phyloP scores from a whole-genome alignment of 768 basidiomycete species.

The Podaxis sp. region DNA sequence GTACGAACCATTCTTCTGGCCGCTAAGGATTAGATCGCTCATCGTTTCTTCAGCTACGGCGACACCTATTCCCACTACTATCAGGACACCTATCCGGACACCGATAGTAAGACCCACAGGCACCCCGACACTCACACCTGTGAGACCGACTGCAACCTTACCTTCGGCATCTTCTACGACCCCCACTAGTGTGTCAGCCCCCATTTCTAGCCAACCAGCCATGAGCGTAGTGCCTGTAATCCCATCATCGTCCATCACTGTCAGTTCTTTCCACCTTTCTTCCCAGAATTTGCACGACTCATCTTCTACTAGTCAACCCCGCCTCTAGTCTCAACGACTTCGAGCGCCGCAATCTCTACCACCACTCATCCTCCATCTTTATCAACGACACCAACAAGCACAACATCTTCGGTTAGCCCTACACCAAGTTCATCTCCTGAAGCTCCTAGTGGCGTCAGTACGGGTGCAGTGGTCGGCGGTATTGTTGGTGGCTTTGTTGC shows the following conservation, averaged over 20 bases:
- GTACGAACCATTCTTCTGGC: neutral
- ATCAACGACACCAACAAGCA: neutral
- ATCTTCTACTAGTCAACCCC: neutral
- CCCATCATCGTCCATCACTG: neutral
- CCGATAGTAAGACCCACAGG: neutral
- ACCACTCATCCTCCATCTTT: neutral
- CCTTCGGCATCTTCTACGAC: neutral
- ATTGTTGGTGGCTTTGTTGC: conserved; percentile 10
- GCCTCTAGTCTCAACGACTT: neutral
- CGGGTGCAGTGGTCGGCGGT: conserved; percentile 10
- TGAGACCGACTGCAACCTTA: neutral
- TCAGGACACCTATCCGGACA: neutral
- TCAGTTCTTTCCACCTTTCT: neutral
- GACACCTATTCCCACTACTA: neutral
- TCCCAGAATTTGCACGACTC: neutral
- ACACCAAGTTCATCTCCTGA: neutral
- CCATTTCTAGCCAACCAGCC: neutral
- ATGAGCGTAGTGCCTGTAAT: neutral
- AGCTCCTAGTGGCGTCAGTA: conserved; percentile 1
- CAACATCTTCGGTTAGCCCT: neutral
- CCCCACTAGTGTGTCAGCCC: neutral
- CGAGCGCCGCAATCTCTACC: neutral
- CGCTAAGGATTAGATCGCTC: neutral
- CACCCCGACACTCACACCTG: neutral
- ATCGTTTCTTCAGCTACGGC: neutral